Evolutionary conservation across 768 basidiomycete genomes (phyloP).

Genomic region (Sarcomyxa edulis): DNA sequence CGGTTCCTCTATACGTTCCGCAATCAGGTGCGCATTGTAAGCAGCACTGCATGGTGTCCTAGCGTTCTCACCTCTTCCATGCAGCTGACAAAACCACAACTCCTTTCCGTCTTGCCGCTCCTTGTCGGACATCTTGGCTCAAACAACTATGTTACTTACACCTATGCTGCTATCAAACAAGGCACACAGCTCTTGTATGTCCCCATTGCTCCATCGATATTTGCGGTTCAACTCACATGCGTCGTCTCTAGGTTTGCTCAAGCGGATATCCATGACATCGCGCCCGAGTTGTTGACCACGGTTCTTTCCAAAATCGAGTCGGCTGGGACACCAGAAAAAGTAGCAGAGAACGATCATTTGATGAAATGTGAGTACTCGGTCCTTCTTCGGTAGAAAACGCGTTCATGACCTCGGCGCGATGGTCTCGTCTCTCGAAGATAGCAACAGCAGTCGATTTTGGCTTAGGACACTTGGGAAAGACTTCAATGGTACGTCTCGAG

Average conservation of each 20-base stretch:
- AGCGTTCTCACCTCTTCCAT: neutral
- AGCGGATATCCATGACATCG: conserved; percentile 80
- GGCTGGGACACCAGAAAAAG: conserved; percentile 80
- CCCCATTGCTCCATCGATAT: neutral
- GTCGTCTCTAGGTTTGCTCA: conserved; percentile 65
- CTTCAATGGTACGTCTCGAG: too few species aligned
- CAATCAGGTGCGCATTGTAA: conserved; percentile 63
- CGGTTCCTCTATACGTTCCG: conserved; percentile 92
- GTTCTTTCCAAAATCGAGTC: conserved; percentile 77
- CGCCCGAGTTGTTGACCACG: conserved; percentile 64
- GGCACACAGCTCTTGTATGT: conserved; percentile 69
- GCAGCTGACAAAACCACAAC: conserved; percentile 91
- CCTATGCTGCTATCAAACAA: conserved; percentile 93
- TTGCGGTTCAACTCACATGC: neutral
- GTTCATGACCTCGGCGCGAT: too few species aligned
- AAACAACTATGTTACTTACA: conserved; percentile 86
- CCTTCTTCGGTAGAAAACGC: too few species aligned
- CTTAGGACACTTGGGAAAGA: too few species aligned
- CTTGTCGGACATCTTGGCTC: conserved; percentile 79
- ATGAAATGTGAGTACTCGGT: conserved; percentile 85
- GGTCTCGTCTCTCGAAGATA: too few species aligned
- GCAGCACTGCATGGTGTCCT: conserved; percentile 1
- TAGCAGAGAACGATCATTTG: conserved; percentile 95
- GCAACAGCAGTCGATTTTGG: too few species aligned
- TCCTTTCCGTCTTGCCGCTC: conserved; percentile 85